Base-by-base conservation (phyloP, 768 basidiomycete genomes). In the Boletus pseudopeckii region DNA sequence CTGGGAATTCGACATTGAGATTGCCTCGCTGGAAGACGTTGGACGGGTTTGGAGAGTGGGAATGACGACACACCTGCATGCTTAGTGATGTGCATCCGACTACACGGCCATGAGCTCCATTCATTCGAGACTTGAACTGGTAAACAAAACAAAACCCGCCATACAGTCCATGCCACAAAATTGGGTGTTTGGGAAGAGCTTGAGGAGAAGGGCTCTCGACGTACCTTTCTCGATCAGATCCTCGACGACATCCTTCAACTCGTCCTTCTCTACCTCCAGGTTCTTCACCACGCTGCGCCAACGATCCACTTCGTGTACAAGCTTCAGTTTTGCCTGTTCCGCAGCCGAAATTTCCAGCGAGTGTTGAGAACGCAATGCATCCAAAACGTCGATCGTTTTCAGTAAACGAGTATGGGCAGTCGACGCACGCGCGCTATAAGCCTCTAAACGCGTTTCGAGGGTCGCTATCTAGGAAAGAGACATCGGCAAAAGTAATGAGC, bases 181-280 rank as follows among this genome's bases (percentile, higher is more conserved):
- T 41, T 32, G 34, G 53, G 62, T 34, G 33, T 43, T 24, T 26
- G 34, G 15, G 28, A 26, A 38, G 14, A 18, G 43, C 24, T 9
- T 8, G 37, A 22, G 15, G 26, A 26, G 8, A 17, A 28, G 22
- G 10, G 11, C 5, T 28, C 33, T 17, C 24, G 18, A 71, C 80
- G 38, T 59, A 85, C 85, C 80, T 80, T 81, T 83, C 65, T 82
- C 74, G n/a, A 82, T 74, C 38, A 86, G 63, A 47, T 75, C 65
- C 45, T 74, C 58, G 1, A 86, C 80, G 7, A 77, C 79, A 40
- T 82, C 80, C 57, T 77, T 73, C 61, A 84, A 60, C 50, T 82
- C 79, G 61, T 84, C 80, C 52, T 67, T 71, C 57, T 85, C 81
- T 2, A 64, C 60, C 64, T 84, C 78, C 6, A 72, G 64, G 2